Conservation (phyloP, 176 grass and related monocot species). For the Oryza australiensis region DNA sequence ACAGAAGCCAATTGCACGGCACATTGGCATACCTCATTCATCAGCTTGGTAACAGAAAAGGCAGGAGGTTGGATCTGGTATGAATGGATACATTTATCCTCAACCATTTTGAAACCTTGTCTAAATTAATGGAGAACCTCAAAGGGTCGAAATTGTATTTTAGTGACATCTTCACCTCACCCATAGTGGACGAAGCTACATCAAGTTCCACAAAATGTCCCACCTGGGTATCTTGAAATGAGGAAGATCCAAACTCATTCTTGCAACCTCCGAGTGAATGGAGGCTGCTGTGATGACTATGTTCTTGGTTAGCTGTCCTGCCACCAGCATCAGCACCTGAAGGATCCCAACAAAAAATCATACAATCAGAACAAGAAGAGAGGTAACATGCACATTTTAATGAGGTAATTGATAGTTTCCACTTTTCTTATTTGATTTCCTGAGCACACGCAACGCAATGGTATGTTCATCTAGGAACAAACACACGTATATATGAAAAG, state of each 20-base stretch:
- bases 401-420: neutral
- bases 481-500: neutral
- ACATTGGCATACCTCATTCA: constrained; percentile 66
- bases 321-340: constrained; percentile 20
- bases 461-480: neutral
- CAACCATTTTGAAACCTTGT: constrained; percentile 52
- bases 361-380: neutral
- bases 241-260: constrained; percentile 28
- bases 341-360: neutral
- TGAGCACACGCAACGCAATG: no score
- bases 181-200: constrained; percentile 59
- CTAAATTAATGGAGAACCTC: constrained; percentile 43
- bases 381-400: neutral
- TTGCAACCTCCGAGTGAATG: constrained; percentile 1
- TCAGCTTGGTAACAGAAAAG: constrained; percentile 53
- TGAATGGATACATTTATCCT: constrained; percentile 54
- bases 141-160: constrained; percentile 32
- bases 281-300: constrained; percentile 1
- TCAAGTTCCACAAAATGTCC: constrained; percentile 36
- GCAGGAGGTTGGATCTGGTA: constrained; percentile 50
- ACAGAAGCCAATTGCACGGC: constrained; percentile 33
- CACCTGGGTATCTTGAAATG: constrained; percentile 22
- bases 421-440: no score
- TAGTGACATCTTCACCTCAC: constrained; percentile 67
- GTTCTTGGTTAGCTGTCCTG: neutral